These are phyloP conservation scores for Lycium barbarum DNA, from an alignment of 257 asterid genomes.

Conservation along the genomic window DNA sequence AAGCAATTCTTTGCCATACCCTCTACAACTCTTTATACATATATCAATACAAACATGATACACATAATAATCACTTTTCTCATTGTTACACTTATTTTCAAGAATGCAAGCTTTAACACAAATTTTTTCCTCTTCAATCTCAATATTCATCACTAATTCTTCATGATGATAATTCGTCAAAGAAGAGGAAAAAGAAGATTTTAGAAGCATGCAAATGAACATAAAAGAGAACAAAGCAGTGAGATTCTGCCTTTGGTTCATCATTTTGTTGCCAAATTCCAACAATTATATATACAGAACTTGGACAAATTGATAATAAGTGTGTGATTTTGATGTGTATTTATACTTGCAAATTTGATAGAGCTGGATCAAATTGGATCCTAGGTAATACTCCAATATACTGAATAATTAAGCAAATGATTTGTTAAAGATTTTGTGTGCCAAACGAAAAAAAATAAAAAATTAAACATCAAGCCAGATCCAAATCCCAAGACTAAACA, in stretches of 20 bases:
- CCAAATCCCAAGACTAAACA: background rate
- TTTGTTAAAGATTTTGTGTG: background rate
- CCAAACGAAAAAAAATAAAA: background rate
- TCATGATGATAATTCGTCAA: background rate
- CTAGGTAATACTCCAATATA: background rate
- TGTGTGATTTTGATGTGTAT: background rate
- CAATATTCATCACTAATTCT: background rate
- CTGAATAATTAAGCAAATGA: background rate
- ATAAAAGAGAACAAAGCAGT: background rate
- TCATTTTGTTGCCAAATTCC: background rate
- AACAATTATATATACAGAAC: background rate
- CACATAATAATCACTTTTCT: conserved; percentile 15
- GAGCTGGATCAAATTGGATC: background rate
- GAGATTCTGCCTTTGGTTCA: background rate
- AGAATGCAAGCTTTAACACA: conserved; percentile 11
- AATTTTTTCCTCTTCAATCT: background rate
- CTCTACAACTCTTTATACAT: conserved; percentile 22
- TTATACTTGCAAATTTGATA: background rate
- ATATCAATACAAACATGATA: conserved; percentile 13
- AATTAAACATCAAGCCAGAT: background rate
- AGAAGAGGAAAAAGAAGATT: background rate
- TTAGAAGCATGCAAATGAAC: background rate
- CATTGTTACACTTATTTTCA: conserved; percentile 16
- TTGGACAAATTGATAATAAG: background rate
- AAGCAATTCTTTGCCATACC: background rate